Conservation (phyloP, 2,329 filamentous ascomycete species). For the Cladophialophora psammophila region DNA sequence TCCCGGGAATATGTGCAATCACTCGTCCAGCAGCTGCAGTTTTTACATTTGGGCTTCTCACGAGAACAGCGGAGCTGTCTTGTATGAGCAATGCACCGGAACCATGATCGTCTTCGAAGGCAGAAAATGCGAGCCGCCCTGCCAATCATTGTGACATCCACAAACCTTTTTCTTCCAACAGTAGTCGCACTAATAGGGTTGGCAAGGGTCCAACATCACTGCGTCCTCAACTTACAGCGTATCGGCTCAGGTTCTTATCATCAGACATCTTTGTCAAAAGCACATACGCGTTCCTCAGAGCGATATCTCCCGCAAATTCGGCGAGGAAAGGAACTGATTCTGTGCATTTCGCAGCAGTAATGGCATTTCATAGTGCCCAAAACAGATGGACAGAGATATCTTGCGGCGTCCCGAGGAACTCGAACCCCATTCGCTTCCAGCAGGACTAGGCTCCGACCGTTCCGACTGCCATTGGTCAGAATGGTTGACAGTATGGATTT, state of each 20-base stretch:
- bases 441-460: background rate
- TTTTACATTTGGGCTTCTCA: slow-evolving; percentile 21
- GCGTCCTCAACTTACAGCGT: background rate
- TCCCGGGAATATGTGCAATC: slow-evolving; percentile 18
- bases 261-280: background rate
- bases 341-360: background rate
- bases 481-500: background rate
- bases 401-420: background rate
- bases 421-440: background rate
- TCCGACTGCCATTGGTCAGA: background rate
- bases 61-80: slow-evolving; percentile 15
- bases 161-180: slow-evolving; percentile 24
- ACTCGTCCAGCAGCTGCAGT: slow-evolving; percentile 18
- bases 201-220: background rate
- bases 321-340: background rate
- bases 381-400: background rate
- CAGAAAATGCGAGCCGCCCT: background rate
- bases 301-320: background rate
- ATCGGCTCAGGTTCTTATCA: slow-evolving; percentile 3
- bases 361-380: background rate
- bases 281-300: background rate
- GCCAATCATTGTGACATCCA: background rate
- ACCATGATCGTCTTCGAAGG: background rate
- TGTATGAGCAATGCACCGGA: background rate
- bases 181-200: slow-evolving; percentile 17